A percentile compares a stretch with the other conserved stretches of the same genome.
phyloP scores from a whole-genome alignment of 2,329 filamentous ascomycete genomes.

The Fusarium beomiforme region DNA sequence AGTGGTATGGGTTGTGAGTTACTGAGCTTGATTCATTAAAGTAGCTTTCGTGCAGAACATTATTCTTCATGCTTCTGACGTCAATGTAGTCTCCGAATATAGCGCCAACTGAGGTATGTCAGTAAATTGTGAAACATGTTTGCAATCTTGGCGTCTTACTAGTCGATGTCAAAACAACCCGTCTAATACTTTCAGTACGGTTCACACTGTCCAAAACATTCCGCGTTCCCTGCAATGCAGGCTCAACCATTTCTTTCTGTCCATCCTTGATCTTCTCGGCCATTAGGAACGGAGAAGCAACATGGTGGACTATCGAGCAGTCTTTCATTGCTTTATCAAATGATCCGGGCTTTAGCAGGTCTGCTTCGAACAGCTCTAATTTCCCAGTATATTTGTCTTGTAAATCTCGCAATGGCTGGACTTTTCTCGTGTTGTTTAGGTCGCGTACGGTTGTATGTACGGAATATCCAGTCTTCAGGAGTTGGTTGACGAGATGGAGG shows the following conservation, averaged over 20 bases:
- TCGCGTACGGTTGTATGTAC: neutral
- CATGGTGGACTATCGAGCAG: neutral
- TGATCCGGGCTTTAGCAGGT: neutral
- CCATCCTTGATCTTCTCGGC: neutral
- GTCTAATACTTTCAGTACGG: neutral
- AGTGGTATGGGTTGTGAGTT: constrained; percentile 1
- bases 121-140: accelerated
- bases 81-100: neutral
- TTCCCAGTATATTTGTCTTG: neutral
- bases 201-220: neutral
- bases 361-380: neutral
- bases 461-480: neutral
- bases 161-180: neutral
- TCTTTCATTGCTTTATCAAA: neutral
- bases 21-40: neutral
- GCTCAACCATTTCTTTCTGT: neutral
- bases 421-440: neutral
- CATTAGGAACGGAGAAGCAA: neutral
- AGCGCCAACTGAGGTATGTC: neutral
- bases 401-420: neutral
- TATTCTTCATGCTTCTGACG: neutral
- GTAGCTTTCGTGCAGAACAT: neutral
- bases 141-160: neutral
- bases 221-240: neutral
- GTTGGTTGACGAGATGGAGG: neutral